phyloP scores from a whole-genome alignment of 805 yeast species.

The Deakozyma indianensis region DNA sequence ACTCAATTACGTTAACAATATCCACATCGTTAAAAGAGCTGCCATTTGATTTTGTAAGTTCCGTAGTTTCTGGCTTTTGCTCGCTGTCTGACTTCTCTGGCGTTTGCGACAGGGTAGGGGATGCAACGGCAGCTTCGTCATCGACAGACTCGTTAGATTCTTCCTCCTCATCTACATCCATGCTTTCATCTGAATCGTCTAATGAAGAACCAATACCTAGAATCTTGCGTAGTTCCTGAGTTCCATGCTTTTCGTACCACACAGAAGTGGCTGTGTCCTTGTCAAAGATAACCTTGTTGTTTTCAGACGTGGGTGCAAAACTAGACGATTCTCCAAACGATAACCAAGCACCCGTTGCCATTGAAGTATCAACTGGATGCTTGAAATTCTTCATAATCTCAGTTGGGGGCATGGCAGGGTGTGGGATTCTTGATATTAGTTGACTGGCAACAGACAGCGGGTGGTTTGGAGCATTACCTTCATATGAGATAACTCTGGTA shows the following conservation, averaged over 20 bases:
- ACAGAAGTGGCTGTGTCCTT: constrained; percentile 19
- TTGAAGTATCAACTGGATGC: constrained; percentile 26
- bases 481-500: constrained; percentile 55
- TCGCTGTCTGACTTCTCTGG: not conserved
- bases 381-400: constrained; percentile 30
- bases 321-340: constrained; percentile 33
- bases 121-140: not conserved
- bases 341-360: constrained; percentile 57
- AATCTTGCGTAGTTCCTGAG: constrained; percentile 22
- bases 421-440: constrained; percentile 29
- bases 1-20: constrained; percentile 26
- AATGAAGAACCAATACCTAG: constrained; percentile 16
- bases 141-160: not conserved
- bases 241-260: constrained; percentile 20
- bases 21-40: constrained; percentile 7
- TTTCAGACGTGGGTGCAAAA: constrained; percentile 57
- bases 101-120: too few relatives aligned
- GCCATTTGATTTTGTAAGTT: not conserved
- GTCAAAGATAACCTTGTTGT: constrained; percentile 38
- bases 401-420: constrained; percentile 35
- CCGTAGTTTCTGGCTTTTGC: not conserved
- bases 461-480: constrained; percentile 17
- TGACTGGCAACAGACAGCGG: constrained; percentile 29
- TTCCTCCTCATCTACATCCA: not conserved
- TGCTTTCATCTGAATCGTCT: constrained; percentile 1